A percentile compares a stretch with the other conserved stretches of the same genome.
These are phyloP conservation scores for Fusarium sp. DNA, from an alignment of 2,329 filamentous ascomycete genomes.

Conservation along the genomic window DNA sequence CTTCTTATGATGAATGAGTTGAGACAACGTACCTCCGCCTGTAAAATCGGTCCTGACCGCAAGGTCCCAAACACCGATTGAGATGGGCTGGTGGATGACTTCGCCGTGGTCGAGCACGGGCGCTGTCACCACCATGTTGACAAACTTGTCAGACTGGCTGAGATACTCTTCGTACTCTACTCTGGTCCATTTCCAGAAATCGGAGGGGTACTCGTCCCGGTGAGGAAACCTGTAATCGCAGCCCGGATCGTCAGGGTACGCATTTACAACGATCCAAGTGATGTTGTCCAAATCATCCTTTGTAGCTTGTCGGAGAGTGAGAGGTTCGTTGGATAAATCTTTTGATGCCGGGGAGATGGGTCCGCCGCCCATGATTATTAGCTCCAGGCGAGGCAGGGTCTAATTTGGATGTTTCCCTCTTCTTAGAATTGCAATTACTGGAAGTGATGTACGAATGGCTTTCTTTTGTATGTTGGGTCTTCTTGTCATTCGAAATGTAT, in stretches of 20 bases:
- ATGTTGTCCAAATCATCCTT: conserved; percentile 10
- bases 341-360: background rate
- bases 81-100: background rate
- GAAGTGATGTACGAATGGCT: background rate
- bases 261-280: background rate
- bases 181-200: conserved; percentile 27
- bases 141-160: conserved; percentile 4
- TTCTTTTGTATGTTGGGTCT: too few relatives aligned
- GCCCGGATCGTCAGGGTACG: background rate
- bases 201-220: background rate
- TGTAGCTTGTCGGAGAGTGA: background rate
- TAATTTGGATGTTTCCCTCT: too few relatives aligned
- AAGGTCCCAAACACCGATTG: background rate
- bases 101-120: background rate
- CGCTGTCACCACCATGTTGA: background rate
- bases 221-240: conserved; percentile 8
- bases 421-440: too few relatives aligned
- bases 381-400: background rate
- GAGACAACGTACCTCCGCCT: background rate
- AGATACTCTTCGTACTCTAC: conserved; percentile 24
- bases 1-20: rapidly evolving
- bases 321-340: background rate
- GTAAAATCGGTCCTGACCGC: background rate
- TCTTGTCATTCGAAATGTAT: too few relatives aligned
- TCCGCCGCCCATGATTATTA: conserved; percentile 6